Percentiles rank a stretch among this genome's conserved stretches.
Evolutionary conservation across 306 rosid species (phyloP).

Genomic region (Geum urbanum): DNA sequence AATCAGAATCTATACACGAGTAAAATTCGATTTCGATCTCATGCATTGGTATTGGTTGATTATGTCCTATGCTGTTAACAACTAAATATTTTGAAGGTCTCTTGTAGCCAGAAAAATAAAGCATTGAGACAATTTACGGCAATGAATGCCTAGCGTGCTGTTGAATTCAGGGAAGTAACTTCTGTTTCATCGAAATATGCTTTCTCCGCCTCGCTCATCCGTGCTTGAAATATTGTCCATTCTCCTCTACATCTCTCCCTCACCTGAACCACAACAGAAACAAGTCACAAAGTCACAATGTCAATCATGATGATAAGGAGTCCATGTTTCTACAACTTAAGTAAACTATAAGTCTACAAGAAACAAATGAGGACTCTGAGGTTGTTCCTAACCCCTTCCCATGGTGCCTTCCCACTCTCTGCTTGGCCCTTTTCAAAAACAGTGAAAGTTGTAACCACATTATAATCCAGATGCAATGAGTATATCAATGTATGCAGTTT

Average conservation of each 20-base stretch:
- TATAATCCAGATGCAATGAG: slow-evolving; percentile 11
- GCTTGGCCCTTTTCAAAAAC: slow-evolving; percentile 52
- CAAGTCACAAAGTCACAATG: no score
- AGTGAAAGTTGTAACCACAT: background rate
- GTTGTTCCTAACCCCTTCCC: slow-evolving; percentile 71
- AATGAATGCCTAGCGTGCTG: slow-evolving; percentile 20
- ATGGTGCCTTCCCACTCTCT: slow-evolving; percentile 50
- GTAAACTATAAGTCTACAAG: background rate
- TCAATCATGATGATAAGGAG: background rate
- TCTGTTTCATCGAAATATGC: slow-evolving; percentile 39
- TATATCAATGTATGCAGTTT: background rate
- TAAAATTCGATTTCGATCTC: no score
- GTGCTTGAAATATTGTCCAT: slow-evolving; percentile 69
- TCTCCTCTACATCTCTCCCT: slow-evolving; percentile 67
- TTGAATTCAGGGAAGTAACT: slow-evolving; percentile 30
- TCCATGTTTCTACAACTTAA: background rate
- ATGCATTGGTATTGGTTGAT: no score
- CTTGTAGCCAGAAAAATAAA: no score
- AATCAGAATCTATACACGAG: no score
- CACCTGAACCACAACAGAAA: slow-evolving; percentile 44
- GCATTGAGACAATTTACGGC: no score
- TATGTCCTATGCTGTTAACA: no score
- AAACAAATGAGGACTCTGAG: slow-evolving; percentile 1
- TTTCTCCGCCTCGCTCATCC: slow-evolving; percentile 62
- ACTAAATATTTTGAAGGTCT: no score